Evolutionary conservation across 176 grass and related monocot genomes (phyloP), one percentile per base, ranked within the genome.

Genomic region (Cymbopogon citratus): DNA sequence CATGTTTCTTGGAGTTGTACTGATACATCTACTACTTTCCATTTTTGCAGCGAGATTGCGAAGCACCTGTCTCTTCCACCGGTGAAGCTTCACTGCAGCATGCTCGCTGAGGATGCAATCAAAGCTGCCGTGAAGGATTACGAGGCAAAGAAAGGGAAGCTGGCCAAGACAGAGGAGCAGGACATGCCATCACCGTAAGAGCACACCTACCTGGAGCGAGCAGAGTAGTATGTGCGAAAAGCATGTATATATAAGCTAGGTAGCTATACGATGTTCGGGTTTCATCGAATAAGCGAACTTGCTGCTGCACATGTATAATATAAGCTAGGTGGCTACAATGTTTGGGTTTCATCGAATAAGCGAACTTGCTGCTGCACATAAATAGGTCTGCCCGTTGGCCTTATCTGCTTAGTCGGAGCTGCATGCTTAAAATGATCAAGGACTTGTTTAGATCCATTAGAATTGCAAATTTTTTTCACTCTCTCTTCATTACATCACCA

Each of bases 71-170:
- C 96, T 9, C 92, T 95, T 41, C 96, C 92, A 3, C 90, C 92
- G 3, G 96, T 95, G n/a, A 98, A 98, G 71, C 90, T 98, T 27
- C 92, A 98, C 75, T 98, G 96, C 87, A 95, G 92, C 86, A 98
- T 98, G 95, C 92, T 98, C 12, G 95, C 92, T 0, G 95, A 98
- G 81, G 95, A 98, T 79, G 95, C 92, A 12, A 98, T 95, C 71
- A 98, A 93, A 74, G 88, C 95, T 28, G 95, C 95, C 0, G 88
- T 98, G 7, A 95, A 91, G 66, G 92, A 98, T 31, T 98, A 95
- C 6, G 88, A 95, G 81, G 79, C 71, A 4, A 98, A 98, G 86
- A 93, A 88, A 70, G 70, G 59, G 16, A 92, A 87, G 66, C 24
- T 77, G 61, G 66, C 16, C 6, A 76, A 80, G 71, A 16, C 69